These are phyloP conservation scores for Lachnellula cervina DNA, from an alignment of 2,329 filamentous ascomycete species.

Conservation along the genomic window DNA sequence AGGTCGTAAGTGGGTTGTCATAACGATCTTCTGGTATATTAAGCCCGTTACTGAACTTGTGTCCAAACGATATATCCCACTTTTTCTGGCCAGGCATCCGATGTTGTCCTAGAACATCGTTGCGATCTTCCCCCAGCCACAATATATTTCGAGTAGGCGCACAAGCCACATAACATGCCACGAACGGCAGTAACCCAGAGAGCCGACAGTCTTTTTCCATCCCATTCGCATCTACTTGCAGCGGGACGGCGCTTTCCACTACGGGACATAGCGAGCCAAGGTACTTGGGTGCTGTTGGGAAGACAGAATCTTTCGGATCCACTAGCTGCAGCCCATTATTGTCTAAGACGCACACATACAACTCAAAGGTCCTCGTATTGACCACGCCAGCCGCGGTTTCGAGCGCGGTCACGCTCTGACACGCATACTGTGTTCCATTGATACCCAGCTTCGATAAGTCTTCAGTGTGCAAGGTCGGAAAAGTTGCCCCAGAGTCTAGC, in stretches of 20 bases:
- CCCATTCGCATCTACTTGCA: neutral
- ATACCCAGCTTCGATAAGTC: conserved; percentile 37
- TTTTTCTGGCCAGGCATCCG: conserved; percentile 36
- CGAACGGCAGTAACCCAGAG: conserved; percentile 40
- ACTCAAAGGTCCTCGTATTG: conserved; percentile 32
- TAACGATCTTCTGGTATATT: neutral
- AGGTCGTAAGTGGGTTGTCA: conserved; percentile 13
- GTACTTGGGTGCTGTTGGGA: conserved; percentile 5
- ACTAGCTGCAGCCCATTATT: conserved; percentile 24
- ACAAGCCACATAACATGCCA: conserved; percentile 38
- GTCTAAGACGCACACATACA: conserved; percentile 32
- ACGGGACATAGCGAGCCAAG: conserved; percentile 18
- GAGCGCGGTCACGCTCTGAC: conserved; percentile 30
- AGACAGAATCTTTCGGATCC: conserved; percentile 20
- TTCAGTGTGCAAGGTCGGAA: conserved; percentile 34
- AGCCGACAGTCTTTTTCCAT: conserved; percentile 29
- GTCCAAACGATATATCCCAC: conserved; percentile 11
- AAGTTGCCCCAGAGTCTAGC: conserved; percentile 41
- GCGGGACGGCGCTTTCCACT: neutral
- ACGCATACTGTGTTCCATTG: conserved; percentile 32
- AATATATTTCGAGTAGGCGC: conserved; percentile 35
- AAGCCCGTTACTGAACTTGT: neutral
- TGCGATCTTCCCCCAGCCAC: conserved; percentile 40
- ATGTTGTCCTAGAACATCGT: conserved; percentile 39
- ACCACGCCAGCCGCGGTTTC: conserved; percentile 18